Conservation (phyloP, 805 yeast species). For the Suhomyces xylopsoci region DNA sequence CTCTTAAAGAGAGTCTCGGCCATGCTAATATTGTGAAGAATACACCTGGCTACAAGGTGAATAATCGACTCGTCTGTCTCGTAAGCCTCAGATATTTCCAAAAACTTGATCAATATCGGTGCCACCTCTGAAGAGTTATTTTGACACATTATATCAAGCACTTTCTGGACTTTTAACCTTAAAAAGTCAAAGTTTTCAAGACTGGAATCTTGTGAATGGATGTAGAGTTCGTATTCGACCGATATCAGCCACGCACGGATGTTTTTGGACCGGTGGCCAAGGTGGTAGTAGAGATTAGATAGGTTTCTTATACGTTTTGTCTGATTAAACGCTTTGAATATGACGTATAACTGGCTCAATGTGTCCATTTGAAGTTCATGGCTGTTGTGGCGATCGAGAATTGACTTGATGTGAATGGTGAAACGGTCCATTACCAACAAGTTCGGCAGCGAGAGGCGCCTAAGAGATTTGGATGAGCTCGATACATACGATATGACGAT, state of each 20-base stretch:
- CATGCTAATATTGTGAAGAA: neutral
- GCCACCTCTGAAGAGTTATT: neutral
- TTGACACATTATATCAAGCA: conserved; percentile 9
- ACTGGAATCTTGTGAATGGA: conserved; percentile 10
- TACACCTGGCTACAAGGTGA: conserved; percentile 16
- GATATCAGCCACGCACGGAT: conserved; percentile 12
- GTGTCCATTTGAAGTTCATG: neutral
- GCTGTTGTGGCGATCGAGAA: neutral
- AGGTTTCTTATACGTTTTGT: conserved; percentile 43
- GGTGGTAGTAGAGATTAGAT: conserved; percentile 44
- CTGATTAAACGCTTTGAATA: conserved; percentile 23
- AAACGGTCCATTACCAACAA: conserved; percentile 8
- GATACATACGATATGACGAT: conserved; percentile 2
- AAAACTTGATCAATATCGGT: neutral
- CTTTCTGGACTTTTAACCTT: conserved; percentile 31
- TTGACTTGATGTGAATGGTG: conserved; percentile 6
- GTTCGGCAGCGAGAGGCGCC: conserved; percentile 8
- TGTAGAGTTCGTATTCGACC: conserved; percentile 28
- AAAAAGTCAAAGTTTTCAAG: conserved; percentile 12
- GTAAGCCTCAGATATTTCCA: neutral
- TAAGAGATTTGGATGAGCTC: neutral
- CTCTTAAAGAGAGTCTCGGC: neutral
- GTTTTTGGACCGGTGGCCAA: conserved; percentile 19
- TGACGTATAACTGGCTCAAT: conserved; percentile 3
- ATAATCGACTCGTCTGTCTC: conserved; percentile 12